phyloP scores from a whole-genome alignment of 345 rosid genomes.

The Euphorbia peplus region DNA sequence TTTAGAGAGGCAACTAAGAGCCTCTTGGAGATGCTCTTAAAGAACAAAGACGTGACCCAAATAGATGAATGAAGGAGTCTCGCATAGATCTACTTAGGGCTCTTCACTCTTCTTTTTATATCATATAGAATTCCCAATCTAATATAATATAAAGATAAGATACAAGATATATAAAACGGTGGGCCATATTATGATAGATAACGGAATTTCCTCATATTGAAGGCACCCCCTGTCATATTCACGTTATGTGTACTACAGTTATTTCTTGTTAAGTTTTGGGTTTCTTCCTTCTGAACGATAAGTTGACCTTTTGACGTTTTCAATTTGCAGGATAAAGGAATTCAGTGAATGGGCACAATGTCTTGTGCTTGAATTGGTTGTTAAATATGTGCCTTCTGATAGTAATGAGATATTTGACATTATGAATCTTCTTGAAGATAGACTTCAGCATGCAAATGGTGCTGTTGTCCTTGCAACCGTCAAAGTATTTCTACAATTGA shows the following conservation, averaged over 20 bases:
- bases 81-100: too few species aligned
- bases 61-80: too few species aligned
- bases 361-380: slow-evolving; percentile 84
- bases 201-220: background rate
- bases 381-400: slow-evolving; percentile 84
- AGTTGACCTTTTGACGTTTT: slow-evolving; percentile 4
- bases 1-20: too few species aligned
- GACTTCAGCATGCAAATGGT: slow-evolving; percentile 99
- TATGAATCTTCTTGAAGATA: slow-evolving; percentile 98
- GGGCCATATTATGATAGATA: too few species aligned
- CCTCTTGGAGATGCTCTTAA: too few species aligned
- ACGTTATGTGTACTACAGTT: background rate
- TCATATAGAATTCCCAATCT: too few species aligned
- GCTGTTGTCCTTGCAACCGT: slow-evolving; percentile 93
- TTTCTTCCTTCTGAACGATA: slow-evolving; percentile 5
- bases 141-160: too few species aligned
- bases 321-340: slow-evolving; percentile 71
- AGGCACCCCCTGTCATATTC: slow-evolving; percentile 3
- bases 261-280: slow-evolving; percentile 1
- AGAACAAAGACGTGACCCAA: too few species aligned
- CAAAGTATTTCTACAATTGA: slow-evolving; percentile 82
- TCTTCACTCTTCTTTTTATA: too few species aligned
- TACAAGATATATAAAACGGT: too few species aligned
- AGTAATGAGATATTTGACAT: slow-evolving; percentile 90
- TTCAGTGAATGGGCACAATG: slow-evolving; percentile 99